Conservation (phyloP, 2,329 filamentous ascomycete species). For the Penicillium palitans region DNA sequence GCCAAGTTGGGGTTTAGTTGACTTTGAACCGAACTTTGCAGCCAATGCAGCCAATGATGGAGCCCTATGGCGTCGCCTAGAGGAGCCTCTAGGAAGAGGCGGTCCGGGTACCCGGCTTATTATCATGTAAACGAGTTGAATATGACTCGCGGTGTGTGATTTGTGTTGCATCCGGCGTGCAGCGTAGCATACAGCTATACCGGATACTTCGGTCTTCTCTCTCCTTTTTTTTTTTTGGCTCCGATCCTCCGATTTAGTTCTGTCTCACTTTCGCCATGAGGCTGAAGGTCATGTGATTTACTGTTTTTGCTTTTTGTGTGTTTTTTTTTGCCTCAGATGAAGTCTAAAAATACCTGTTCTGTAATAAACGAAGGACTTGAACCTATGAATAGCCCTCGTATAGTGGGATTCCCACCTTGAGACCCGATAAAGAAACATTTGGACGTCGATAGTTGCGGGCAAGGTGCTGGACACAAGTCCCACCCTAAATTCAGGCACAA, state of each 20-base stretch:
- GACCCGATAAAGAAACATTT: not conserved
- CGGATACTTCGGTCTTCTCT: not conserved
- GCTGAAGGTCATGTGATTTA: slow-evolving; percentile 2
- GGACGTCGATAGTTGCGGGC: not conserved
- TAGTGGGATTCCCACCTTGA: not conserved
- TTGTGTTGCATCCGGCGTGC: not conserved
- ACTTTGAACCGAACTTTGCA: not conserved
- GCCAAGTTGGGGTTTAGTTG: not conserved
- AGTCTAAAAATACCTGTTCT: not conserved
- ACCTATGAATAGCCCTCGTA: not conserved
- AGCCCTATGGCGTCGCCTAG: not conserved
- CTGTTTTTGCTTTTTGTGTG: not conserved
- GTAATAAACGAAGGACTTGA: not conserved
- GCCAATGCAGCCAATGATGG: not conserved
- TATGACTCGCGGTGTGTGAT: not conserved
- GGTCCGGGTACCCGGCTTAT: not conserved
- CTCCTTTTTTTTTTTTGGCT: not conserved
- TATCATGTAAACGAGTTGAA: not conserved
- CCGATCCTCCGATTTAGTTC: not conserved
- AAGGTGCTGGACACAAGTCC: not conserved
- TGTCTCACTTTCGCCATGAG: not conserved
- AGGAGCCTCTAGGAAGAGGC: not conserved
- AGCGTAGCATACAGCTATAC: not conserved
- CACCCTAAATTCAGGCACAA: slow-evolving; percentile 1
- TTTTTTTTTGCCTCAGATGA: not conserved